phyloP scores from a whole-genome alignment of 345 rosid species.

The Boechera retrofracta region DNA sequence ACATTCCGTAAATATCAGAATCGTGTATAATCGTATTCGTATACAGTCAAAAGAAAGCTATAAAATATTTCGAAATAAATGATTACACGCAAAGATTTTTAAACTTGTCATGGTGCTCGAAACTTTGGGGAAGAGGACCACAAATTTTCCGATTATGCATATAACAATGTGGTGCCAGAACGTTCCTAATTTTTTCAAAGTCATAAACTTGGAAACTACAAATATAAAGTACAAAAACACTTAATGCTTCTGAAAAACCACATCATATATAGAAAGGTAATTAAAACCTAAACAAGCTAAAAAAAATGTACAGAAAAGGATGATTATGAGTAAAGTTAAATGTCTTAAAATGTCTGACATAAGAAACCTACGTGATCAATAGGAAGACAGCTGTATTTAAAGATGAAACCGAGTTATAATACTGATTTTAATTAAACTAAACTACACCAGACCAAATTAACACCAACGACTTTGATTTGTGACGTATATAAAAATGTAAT shows the following conservation, averaged over 20 bases:
- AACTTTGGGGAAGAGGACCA: slow-evolving; percentile 36
- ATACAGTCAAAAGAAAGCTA: slow-evolving; percentile 27
- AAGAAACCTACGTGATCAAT: slow-evolving; percentile 18
- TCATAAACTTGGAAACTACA: slow-evolving; percentile 27
- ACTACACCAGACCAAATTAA: slow-evolving; percentile 26
- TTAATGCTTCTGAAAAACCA: slow-evolving; percentile 9
- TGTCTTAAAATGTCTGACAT: slow-evolving; percentile 41
- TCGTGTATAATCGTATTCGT: background rate
- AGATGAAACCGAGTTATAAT: slow-evolving; percentile 36
- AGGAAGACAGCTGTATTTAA: slow-evolving; percentile 43
- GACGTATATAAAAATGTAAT: background rate
- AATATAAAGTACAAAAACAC: slow-evolving; percentile 3
- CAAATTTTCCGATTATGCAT: slow-evolving; percentile 28
- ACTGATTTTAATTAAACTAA: slow-evolving; percentile 20
- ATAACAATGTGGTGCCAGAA: slow-evolving; percentile 42
- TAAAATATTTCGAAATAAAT: slow-evolving; percentile 27
- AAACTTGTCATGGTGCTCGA: slow-evolving; percentile 26
- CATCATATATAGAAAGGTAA: slow-evolving; percentile 22
- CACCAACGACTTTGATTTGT: slow-evolving; percentile 26
- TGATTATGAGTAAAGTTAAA: slow-evolving; percentile 37
- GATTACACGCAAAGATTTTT: slow-evolving; percentile 11
- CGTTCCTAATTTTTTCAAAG: slow-evolving; percentile 17
- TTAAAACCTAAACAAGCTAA: slow-evolving; percentile 12
- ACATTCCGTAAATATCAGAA: slow-evolving; percentile 25
- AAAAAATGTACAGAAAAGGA: slow-evolving; percentile 11